Conservation (phyloP, 768 basidiomycete genomes). For the Erythrobasidium yunnanense region DNA sequence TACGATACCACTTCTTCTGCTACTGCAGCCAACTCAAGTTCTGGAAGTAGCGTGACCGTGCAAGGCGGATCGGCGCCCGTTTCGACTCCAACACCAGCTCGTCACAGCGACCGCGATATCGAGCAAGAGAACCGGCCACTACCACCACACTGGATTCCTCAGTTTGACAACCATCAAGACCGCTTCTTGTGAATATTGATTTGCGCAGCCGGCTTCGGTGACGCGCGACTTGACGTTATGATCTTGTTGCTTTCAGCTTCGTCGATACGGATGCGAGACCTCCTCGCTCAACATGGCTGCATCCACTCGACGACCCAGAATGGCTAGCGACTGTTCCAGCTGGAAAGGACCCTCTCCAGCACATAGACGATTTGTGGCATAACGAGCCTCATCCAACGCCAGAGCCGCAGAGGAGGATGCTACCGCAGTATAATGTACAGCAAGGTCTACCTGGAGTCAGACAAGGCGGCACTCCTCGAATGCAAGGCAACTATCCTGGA, state of each 20-base stretch:
- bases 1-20: not conserved
- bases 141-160: constrained; percentile 18
- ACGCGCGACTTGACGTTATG: too few species aligned
- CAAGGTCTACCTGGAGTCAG: not conserved
- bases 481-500: constrained; percentile 17
- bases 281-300: constrained; percentile 10
- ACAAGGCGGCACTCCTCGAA: constrained; percentile 10
- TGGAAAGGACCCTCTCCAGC: constrained; percentile 8
- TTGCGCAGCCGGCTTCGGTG: too few species aligned
- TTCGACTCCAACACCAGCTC: too few species aligned
- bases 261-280: constrained; percentile 16
- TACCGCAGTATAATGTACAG: not conserved
- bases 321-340: not conserved
- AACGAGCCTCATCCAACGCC: not conserved
- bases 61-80: too few species aligned
- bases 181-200: too few species aligned
- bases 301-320: constrained; percentile 21
- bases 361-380: constrained; percentile 12
- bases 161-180: not conserved
- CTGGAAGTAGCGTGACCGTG: too few species aligned
- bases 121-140: constrained; percentile 16
- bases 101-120: not conserved
- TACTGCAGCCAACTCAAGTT: not conserved
- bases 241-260: constrained; percentile 8
- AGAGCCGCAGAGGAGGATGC: not conserved